These are phyloP conservation scores for Termitomyces sp. DNA, from an alignment of 768 basidiomycete genomes.

Conservation along the genomic window DNA sequence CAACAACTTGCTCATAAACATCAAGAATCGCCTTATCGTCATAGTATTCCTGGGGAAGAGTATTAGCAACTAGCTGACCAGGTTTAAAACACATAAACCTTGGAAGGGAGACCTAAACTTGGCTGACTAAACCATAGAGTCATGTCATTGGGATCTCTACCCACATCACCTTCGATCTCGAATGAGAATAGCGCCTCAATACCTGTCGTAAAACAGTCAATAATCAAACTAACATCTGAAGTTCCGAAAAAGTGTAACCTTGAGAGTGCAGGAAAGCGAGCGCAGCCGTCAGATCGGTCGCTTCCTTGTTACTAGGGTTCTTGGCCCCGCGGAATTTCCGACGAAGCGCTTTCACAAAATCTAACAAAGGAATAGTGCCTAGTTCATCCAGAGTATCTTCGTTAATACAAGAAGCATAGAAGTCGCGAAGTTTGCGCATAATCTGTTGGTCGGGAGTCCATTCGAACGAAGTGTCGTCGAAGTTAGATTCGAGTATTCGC, in stretches of 20 bases:
- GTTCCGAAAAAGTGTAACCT: constrained; percentile 37
- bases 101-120: constrained; percentile 77
- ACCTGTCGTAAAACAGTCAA: constrained; percentile 34
- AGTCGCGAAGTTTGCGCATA: constrained; percentile 57
- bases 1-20: constrained; percentile 66
- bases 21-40: constrained; percentile 64
- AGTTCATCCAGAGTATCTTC: constrained; percentile 70
- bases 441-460: constrained; percentile 47
- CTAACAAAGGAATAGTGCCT: constrained; percentile 65
- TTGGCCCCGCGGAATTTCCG: constrained; percentile 50
- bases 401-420: constrained; percentile 81
- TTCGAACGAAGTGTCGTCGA: constrained; percentile 25
- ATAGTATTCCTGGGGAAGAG: constrained; percentile 71
- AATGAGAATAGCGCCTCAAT: constrained; percentile 77
- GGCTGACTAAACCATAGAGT: constrained; percentile 83
- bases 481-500: constrained; percentile 55
- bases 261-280: constrained; percentile 83
- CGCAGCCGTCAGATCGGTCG: constrained; percentile 70
- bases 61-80: background rate
- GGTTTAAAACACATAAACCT: constrained; percentile 37
- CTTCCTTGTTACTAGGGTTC: constrained; percentile 18
- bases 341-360: constrained; percentile 58
- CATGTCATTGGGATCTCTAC: constrained; percentile 82
- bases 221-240: background rate
- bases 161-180: constrained; percentile 83